Percentiles rank a stretch among this genome's conserved stretches.
These are phyloP conservation scores for Heliophila coronopifolia DNA, from an alignment of 441 rosid genomes.

Conservation along the genomic window DNA sequence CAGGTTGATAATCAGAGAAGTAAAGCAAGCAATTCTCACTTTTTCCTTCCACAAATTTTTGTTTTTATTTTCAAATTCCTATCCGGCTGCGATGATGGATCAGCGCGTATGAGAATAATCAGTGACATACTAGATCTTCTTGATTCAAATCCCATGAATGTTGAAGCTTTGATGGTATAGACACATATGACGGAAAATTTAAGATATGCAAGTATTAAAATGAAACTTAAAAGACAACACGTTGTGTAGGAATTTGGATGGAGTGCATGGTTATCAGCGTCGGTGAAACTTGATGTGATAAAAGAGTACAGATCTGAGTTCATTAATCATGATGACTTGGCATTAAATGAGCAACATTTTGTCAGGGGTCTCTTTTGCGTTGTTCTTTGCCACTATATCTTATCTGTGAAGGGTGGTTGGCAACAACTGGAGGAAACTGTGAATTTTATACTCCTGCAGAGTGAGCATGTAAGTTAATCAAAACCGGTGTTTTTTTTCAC, in stretches of 20 bases:
- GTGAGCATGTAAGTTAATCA: conserved; percentile 58
- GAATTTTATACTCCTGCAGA: conserved; percentile 68
- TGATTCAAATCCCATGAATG: conserved; percentile 83
- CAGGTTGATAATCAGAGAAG: conserved; percentile 61
- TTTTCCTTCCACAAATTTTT: conserved; percentile 82
- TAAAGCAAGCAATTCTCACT: conserved; percentile 64
- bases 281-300: conserved; percentile 62
- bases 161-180: conserved; percentile 92
- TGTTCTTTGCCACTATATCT: conserved; percentile 83
- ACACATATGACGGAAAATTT: conserved; percentile 14
- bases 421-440: conserved; percentile 90
- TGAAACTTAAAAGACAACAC: conserved; percentile 27
- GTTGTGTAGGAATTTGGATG: conserved; percentile 79
- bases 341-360: conserved; percentile 56
- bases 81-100: conserved; percentile 57
- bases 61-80: conserved; percentile 71
- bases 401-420: conserved; percentile 96
- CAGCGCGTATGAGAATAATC: conserved; percentile 63
- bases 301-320: conserved; percentile 50
- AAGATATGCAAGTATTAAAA: conserved; percentile 9
- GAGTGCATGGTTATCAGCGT: conserved; percentile 83
- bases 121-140: conserved; percentile 82
- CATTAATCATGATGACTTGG: conserved; percentile 37
- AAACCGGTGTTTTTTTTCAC: neutral
- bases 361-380: conserved; percentile 69